Percentiles rank a stretch among this genome's conserved stretches.
phyloP scores from a whole-genome alignment of 1,284 basidiomycete species.

The Trichosporon sp. region DNA sequence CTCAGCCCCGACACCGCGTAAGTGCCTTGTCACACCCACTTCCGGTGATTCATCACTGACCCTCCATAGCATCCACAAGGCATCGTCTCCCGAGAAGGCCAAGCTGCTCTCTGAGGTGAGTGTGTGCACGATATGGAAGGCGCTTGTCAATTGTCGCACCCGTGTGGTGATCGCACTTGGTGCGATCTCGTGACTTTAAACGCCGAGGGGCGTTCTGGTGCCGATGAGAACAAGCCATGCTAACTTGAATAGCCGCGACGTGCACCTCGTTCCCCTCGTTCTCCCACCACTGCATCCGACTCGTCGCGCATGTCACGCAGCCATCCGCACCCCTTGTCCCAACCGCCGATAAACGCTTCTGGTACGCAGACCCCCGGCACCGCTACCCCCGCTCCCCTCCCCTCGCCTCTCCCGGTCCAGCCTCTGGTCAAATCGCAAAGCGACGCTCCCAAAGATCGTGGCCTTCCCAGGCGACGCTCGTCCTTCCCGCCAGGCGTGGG shows the following conservation, averaged over 20 bases:
- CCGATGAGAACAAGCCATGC: conserved; percentile 15
- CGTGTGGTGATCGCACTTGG: background rate
- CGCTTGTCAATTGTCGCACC: conserved; percentile 6
- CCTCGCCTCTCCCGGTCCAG: conserved; percentile 26
- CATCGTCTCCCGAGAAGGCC: conserved; percentile 17
- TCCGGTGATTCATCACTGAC: background rate
- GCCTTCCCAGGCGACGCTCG: conserved; percentile 32
- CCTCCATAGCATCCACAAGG: background rate
- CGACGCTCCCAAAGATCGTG: background rate
- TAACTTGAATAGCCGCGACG: conserved; percentile 18
- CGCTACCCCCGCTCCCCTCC: background rate
- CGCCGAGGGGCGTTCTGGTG: conserved; percentile 5
- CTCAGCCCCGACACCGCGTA: conserved; percentile 17
- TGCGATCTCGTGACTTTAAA: conserved; percentile 16
- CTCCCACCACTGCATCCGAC: conserved; percentile 16
- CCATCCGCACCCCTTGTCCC: conserved; percentile 29
- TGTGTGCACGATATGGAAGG: background rate
- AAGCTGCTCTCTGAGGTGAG: conserved; percentile 22
- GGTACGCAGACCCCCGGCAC: background rate
- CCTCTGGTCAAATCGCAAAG: conserved; percentile 22
- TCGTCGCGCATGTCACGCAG: conserved; percentile 18
- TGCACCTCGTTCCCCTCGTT: conserved; percentile 16
- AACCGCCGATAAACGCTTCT: conserved; percentile 28
- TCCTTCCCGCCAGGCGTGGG: conserved; percentile 42
- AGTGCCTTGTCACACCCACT: background rate